Percentiles rank a stretch among this genome's conserved stretches.
Evolutionary conservation across 768 basidiomycete genomes (phyloP).

Genomic region (Lentinula detonsa): DNA sequence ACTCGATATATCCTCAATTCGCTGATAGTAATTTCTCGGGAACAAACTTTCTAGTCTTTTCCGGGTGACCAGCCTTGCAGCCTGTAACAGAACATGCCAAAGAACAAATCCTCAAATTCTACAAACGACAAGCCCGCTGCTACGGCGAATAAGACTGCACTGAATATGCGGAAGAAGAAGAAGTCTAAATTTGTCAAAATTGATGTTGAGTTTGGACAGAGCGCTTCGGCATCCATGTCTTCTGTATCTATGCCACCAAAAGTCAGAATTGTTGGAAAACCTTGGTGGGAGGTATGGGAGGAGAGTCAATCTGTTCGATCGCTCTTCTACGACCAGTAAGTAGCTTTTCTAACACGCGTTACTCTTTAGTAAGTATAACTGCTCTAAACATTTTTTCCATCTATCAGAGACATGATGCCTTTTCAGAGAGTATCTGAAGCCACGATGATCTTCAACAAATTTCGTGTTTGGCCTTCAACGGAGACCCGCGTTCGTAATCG

Average conservation of each 20-base stretch:
- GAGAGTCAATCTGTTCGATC: background rate
- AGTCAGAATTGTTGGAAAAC: background rate
- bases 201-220: background rate
- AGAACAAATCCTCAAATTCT: background rate
- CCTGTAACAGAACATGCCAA: background rate
- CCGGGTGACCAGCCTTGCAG: no score
- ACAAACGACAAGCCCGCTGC: background rate
- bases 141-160: background rate
- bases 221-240: background rate
- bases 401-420: background rate
- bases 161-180: background rate
- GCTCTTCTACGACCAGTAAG: background rate
- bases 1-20: no score
- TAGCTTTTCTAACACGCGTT: background rate
- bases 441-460: background rate
- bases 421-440: background rate
- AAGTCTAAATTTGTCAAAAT: background rate
- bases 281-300: conserved; percentile 3
- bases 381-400: no score
- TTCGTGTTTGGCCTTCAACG: background rate
- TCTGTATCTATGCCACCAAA: background rate
- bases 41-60: no score
- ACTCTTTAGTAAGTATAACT: no score
- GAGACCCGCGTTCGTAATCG: background rate
- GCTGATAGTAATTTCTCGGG: no score